phyloP scores from a whole-genome alignment of 176 grass and related monocot species.

The Ananas comosus region DNA sequence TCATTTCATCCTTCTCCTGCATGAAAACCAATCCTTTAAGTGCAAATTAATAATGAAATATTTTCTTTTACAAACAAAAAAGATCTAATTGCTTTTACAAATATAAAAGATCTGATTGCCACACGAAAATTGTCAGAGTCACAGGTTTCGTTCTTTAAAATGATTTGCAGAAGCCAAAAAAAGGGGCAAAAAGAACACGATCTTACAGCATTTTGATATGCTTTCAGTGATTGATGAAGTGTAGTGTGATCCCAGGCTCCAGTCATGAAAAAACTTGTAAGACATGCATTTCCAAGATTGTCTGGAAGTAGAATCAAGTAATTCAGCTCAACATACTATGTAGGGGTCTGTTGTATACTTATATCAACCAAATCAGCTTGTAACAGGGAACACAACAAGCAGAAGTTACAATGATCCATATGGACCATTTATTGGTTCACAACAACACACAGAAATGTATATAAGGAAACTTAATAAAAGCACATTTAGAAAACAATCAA shows the following conservation, averaged over 20 bases:
- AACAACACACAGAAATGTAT: too few species aligned
- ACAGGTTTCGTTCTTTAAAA: background rate
- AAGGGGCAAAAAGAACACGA: background rate
- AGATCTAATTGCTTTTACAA: slow-evolving; percentile 7
- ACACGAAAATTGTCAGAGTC: background rate
- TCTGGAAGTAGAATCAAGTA: slow-evolving; percentile 26
- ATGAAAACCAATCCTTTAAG: slow-evolving; percentile 10
- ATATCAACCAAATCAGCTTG: background rate
- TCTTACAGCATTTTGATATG: slow-evolving; percentile 99
- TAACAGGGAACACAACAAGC: too few species aligned
- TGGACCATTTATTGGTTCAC: too few species aligned
- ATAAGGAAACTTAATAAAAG: too few species aligned
- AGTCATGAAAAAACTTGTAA: slow-evolving; percentile 84
- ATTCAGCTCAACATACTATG: background rate
- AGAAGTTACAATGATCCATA: too few species aligned
- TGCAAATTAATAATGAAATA: background rate
- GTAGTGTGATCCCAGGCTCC: slow-evolving; percentile 71
- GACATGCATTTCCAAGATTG: slow-evolving; percentile 95
- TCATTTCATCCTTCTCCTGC: slow-evolving; percentile 82
- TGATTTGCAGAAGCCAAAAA: background rate
- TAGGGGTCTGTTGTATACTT: background rate
- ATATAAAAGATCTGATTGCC: slow-evolving; percentile 5
- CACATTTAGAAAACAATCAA: too few species aligned
- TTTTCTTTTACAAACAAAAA: slow-evolving; percentile 4
- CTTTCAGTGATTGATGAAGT: slow-evolving; percentile 79